phyloP scores from a whole-genome alignment of 1,139 yeast genomes.

The Pichia sp. region DNA sequence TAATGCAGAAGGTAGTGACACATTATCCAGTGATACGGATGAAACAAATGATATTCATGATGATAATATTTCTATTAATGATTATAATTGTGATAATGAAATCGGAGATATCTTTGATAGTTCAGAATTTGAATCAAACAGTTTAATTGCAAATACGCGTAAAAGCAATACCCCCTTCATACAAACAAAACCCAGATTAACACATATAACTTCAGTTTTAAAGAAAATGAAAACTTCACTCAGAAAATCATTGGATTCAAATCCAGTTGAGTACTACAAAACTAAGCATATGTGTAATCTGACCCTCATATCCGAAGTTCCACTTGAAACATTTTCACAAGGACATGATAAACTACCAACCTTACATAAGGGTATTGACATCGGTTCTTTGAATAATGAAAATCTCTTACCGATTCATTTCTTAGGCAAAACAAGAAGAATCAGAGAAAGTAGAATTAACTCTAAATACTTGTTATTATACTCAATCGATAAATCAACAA shows the following conservation, averaged over 20 bases:
- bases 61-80: not conserved
- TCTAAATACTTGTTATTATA: conserved; percentile 40
- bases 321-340: conserved; percentile 14
- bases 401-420: conserved; percentile 2
- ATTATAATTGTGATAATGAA: not conserved
- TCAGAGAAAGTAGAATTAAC: conserved; percentile 43
- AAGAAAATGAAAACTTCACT: conserved; percentile 1
- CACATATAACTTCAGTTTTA: not conserved
- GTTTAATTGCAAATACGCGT: not conserved
- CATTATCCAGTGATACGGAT: no score
- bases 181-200: not conserved
- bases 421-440: conserved; percentile 13
- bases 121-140: not conserved
- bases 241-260: not conserved
- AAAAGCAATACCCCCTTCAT: not conserved
- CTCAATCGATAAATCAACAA: conserved; percentile 40
- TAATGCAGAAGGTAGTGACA: no score
- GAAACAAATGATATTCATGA: no score
- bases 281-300: not conserved
- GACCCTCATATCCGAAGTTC: conserved; percentile 7
- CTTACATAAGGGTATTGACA: conserved; percentile 4
- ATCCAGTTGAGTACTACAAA: not conserved
- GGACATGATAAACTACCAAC: conserved; percentile 3
- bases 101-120: not conserved
- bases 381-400: conserved; percentile 3